Evolutionary conservation across 805 yeast species (phyloP).

Genomic region (Saturnispora besseyi): DNA sequence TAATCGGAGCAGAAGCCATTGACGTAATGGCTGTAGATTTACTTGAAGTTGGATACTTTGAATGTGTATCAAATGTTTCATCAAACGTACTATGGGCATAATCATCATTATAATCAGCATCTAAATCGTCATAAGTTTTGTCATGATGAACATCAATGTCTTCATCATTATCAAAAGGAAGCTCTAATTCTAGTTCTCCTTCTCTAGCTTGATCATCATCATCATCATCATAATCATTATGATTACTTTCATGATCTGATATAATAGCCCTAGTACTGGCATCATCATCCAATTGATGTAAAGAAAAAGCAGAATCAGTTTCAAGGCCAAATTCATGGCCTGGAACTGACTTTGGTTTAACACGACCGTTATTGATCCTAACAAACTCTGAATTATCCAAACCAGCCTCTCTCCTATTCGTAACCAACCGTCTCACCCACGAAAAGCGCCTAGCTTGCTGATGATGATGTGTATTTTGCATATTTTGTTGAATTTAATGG

Average conservation of each 20-base stretch:
- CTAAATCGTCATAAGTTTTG: neutral
- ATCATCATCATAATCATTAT: neutral
- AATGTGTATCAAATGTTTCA: constrained; percentile 1
- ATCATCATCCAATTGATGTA: constrained; percentile 19
- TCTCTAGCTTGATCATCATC: neutral
- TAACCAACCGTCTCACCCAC: constrained; percentile 4
- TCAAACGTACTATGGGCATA: neutral
- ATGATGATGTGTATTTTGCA: constrained; percentile 8
- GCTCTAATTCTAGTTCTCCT: neutral
- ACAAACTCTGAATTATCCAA: neutral
- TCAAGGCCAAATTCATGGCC: neutral
- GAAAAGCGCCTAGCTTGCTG: constrained; percentile 1
- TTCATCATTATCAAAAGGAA: neutral
- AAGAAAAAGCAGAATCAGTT: neutral
- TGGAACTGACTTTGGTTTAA: neutral
- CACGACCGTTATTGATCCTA: neutral
- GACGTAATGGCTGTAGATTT: constrained; percentile 10
- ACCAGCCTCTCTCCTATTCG: neutral
- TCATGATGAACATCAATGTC: neutral
- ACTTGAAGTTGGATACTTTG: constrained; percentile 5
- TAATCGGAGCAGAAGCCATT: constrained; percentile 2
- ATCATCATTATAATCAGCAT: neutral
- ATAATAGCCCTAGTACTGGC: constrained; percentile 37
- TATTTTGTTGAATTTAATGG: neutral
- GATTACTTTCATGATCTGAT: constrained; percentile 18